Evolutionary conservation across 257 asterid species (phyloP), one percentile per base, ranked within the genome.

Genomic region (Ehretia macrophylla): DNA sequence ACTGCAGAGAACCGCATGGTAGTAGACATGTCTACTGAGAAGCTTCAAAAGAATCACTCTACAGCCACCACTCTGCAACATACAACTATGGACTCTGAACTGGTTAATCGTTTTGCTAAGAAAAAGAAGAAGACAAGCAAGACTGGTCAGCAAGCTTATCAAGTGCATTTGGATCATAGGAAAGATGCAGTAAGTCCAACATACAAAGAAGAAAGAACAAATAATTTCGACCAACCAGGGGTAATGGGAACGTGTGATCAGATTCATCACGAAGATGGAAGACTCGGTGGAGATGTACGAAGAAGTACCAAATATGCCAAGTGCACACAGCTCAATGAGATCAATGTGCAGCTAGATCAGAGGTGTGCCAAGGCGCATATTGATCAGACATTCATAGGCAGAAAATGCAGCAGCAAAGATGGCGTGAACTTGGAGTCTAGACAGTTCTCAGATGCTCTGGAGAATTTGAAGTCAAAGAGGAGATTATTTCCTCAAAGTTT

Each of bases 371-470:
- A 79, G 75, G 81, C 79, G 18, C 72, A 83, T 20, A 68, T 72
- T 0, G 88, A 85, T 69, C 84, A 71, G 64, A 77, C 77, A 73
- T 75, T 68, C 69, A 51, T 76, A 16, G 70, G 80, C 57, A 70
- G 79, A 71, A 72, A 66, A 45, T 47, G 56, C 63, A 19, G 21
- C 51, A 17, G 63, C 5, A 58, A 58, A 48, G 70, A 72, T 37
- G 56, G 67, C 17, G 22, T 53, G 42, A 54, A 18, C 68, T 72
- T 60, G 1, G 76, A 74, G 58, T 61, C 75, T 21, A 72, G 63
- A 58, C 78, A 82, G 16, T 82, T 82, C 75, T 74, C 87, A 27
- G 69, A 67, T 68, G 82, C 87, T 47, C 65, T 83, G 66, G 84
- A 86, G 60, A 58, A 76, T 58, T 39, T 86, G 77, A 75, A 63